A percentile compares a stretch with the other conserved stretches of the same genome.
Evolutionary conservation across 108 stramenopile genomes (phyloP).

Genomic region (Skeletonema potamos): DNA sequence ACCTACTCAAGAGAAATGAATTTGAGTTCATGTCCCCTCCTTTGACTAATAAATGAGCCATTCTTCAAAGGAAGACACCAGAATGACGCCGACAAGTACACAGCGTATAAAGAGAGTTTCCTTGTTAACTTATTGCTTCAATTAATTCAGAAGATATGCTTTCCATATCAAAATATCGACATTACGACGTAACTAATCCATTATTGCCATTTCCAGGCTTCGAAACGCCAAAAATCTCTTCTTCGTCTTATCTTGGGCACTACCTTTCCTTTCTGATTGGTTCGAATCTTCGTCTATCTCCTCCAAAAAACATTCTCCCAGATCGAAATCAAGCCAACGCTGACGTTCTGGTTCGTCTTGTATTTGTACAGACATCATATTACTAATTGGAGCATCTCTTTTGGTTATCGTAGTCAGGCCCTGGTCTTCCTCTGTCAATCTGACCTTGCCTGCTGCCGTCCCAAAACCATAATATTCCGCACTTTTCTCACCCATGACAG

Average conservation of each 20-base stretch:
- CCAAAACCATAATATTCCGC: conserved; percentile 13
- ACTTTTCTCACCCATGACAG: conserved; percentile 13
- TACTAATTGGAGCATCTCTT: not conserved
- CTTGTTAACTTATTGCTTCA: too few species aligned
- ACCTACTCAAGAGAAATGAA: not conserved
- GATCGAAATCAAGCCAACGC: conserved; percentile 39
- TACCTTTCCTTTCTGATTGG: not conserved
- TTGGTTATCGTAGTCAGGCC: not conserved
- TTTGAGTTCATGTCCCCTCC: not conserved
- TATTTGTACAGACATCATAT: not conserved
- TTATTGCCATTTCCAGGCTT: conserved; percentile 36
- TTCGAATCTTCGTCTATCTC: not conserved
- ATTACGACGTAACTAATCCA: not conserved
- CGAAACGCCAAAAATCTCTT: conserved; percentile 33
- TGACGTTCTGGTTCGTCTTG: not conserved
- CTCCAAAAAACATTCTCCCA: conserved; percentile 39
- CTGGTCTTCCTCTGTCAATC: conserved; percentile 17
- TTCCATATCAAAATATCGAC: too few species aligned
- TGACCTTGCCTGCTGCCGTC: conserved; percentile 14
- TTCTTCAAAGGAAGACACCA: too few species aligned
- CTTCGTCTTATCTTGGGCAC: conserved; percentile 1
- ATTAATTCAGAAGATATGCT: not conserved
- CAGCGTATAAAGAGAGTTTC: too few species aligned
- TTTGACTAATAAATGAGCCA: too few species aligned
- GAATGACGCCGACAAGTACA: too few species aligned